Percentiles rank a stretch among this genome's conserved stretches.
Conservation (phyloP, 345 rosid species). For the Lumnitzera racemosa region DNA sequence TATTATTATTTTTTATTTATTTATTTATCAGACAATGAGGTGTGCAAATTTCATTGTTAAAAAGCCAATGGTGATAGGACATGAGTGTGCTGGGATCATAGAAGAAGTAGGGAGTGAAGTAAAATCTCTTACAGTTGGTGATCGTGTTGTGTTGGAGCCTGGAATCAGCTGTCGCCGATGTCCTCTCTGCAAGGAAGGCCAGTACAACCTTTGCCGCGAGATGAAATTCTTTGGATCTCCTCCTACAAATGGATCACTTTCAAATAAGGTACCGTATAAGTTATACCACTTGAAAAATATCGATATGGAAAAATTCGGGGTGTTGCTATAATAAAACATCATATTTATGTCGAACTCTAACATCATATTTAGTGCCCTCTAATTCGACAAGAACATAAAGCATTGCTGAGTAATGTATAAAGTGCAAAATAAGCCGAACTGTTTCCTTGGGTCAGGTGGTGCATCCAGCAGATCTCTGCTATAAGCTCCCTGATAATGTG, state of each 20-base stretch:
- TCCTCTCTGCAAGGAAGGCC: constrained; percentile 59
- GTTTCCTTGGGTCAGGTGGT: constrained; percentile 44
- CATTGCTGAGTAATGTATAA: too few species aligned
- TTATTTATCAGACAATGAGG: constrained; percentile 48
- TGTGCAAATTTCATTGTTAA: constrained; percentile 73
- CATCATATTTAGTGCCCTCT: too few species aligned
- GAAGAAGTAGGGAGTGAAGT: constrained; percentile 82
- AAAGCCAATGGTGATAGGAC: constrained; percentile 97
- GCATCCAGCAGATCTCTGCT: constrained; percentile 88
- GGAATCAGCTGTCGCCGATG: constrained; percentile 86
- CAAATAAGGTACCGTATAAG: constrained; percentile 44
- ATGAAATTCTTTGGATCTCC: constrained; percentile 97
- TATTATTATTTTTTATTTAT: not conserved
- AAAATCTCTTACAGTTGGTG: constrained; percentile 53
- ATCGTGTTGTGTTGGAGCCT: constrained; percentile 86
- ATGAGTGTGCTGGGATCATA: constrained; percentile 87
- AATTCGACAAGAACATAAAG: too few species aligned
- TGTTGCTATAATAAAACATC: not conserved
- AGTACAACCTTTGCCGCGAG: constrained; percentile 82
- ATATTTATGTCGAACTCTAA: too few species aligned
- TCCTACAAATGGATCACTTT: constrained; percentile 83
- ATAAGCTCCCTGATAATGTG: constrained; percentile 81
- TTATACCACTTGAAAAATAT: too few species aligned
- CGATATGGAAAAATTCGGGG: too few species aligned
- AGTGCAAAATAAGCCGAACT: too few species aligned